Evolutionary conservation across 2,329 filamentous ascomycete genomes (phyloP).

Genomic region (Drechslerella stenobrocha): DNA sequence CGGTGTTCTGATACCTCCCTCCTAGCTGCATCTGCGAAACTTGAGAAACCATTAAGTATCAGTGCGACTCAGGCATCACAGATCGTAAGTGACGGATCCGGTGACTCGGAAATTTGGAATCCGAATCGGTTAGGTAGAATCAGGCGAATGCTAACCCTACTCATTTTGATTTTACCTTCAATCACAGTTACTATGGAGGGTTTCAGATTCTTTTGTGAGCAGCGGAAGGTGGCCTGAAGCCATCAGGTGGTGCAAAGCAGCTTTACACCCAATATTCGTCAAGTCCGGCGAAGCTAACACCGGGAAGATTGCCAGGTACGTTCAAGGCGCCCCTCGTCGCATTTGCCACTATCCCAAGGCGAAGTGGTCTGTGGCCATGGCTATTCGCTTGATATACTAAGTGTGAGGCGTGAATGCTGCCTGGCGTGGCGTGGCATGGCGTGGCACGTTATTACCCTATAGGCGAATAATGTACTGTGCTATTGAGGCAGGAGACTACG

Average conservation of each 20-base stretch:
- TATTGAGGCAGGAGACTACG: constrained; percentile 63
- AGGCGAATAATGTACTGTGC: constrained; percentile 76
- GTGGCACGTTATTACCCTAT: too few relatives aligned
- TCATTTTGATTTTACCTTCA: constrained; percentile 54
- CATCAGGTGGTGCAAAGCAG: constrained; percentile 71
- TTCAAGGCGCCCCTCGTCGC: not conserved
- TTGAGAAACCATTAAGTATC: constrained; percentile 61
- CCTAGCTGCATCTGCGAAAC: constrained; percentile 54
- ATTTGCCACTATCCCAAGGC: not conserved
- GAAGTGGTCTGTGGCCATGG: constrained; percentile 1
- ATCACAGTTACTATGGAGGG: constrained; percentile 77
- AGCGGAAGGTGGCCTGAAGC: constrained; percentile 62
- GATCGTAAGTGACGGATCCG: constrained; percentile 60
- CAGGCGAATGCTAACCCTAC: constrained; percentile 31
- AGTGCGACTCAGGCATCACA: constrained; percentile 69
- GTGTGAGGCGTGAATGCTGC: constrained; percentile 25
- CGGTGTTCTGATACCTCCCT: constrained; percentile 54
- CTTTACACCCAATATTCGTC: constrained; percentile 69
- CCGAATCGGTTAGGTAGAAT: constrained; percentile 19
- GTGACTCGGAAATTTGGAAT: constrained; percentile 17
- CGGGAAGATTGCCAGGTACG: constrained; percentile 69
- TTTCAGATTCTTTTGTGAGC: constrained; percentile 65
- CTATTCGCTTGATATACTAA: constrained; percentile 30
- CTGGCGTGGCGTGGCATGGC: not conserved
- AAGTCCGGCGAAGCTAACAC: constrained; percentile 68